These are phyloP conservation scores for Phytophthora capsici DNA, from an alignment of 352 stramenopile genomes.

Conservation along the genomic window DNA sequence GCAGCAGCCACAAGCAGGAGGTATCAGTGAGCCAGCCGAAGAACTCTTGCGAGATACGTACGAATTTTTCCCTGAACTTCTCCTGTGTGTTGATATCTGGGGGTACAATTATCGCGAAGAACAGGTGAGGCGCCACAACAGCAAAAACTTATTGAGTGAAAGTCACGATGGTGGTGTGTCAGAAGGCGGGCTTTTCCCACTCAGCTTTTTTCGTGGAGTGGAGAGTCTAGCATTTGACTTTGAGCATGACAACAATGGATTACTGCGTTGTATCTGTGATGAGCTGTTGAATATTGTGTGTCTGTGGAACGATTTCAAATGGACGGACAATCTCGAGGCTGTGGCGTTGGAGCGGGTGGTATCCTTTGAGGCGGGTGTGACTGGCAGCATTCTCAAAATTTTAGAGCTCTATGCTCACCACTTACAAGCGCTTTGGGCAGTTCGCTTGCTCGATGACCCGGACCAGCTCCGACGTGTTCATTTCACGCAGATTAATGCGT, in stretches of 20 bases:
- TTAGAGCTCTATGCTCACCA: constrained; percentile 63
- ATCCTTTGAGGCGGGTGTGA: constrained; percentile 68
- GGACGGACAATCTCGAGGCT: constrained; percentile 59
- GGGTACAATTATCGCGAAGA: constrained; percentile 55
- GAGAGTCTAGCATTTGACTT: constrained; percentile 66
- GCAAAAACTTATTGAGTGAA: constrained; percentile 19
- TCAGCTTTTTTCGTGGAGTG: constrained; percentile 51
- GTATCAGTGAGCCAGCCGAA: constrained; percentile 36
- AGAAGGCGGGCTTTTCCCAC: constrained; percentile 35
- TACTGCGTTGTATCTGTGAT: constrained; percentile 74
- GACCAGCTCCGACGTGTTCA: constrained; percentile 55
- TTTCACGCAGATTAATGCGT: constrained; percentile 76
- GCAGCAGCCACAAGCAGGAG: constrained; percentile 36
- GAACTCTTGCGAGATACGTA: constrained; percentile 69
- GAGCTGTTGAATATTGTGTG: constrained; percentile 77
- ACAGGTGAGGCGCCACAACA: constrained; percentile 27
- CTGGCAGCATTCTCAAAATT: constrained; percentile 66
- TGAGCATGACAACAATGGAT: constrained; percentile 60
- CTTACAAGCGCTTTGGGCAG: constrained; percentile 64
- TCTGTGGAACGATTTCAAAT: constrained; percentile 84
- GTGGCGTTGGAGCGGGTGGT: constrained; percentile 57
- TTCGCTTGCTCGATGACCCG: constrained; percentile 49
- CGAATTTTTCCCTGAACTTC: constrained; percentile 72
- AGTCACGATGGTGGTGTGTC: constrained; percentile 2
- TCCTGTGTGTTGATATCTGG: constrained; percentile 74